phyloP scores from a whole-genome alignment of 441 rosid species.

The Lepidium campestre region DNA sequence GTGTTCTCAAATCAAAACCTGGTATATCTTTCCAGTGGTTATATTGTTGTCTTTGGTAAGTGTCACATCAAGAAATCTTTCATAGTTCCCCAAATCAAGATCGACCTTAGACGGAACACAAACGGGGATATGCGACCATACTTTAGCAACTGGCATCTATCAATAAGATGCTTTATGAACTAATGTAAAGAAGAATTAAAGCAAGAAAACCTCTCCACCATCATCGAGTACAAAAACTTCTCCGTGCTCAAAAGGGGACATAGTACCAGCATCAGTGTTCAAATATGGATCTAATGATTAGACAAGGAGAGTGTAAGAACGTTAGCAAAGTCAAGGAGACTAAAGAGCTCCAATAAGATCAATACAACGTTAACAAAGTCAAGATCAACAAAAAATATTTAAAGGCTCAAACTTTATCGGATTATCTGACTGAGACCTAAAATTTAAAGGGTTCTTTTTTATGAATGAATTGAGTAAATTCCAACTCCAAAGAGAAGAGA shows the following conservation, averaged over 20 bases:
- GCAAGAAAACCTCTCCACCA: constrained; percentile 63
- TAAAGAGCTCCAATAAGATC: background rate
- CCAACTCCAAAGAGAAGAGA: background rate
- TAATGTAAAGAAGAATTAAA: background rate
- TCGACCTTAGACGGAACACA: constrained; percentile 42
- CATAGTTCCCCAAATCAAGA: constrained; percentile 74
- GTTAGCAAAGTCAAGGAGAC: background rate
- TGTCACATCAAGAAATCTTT: constrained; percentile 65
- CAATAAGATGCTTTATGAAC: background rate
- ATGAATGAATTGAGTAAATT: constrained; percentile 6
- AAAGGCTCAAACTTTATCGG: constrained; percentile 2
- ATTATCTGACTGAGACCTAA: background rate
- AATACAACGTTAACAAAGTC: background rate
- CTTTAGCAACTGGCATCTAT: background rate
- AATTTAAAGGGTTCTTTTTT: background rate
- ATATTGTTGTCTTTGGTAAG: constrained; percentile 68
- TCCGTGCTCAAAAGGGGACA: constrained; percentile 81
- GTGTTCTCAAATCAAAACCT: constrained; percentile 34
- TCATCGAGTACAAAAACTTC: constrained; percentile 79
- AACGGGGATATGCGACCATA: background rate
- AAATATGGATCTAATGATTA: constrained; percentile 57
- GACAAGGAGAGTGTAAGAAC: background rate
- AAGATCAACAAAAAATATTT: background rate
- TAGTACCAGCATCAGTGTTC: constrained; percentile 77
- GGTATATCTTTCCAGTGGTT: constrained; percentile 77